Base-by-base conservation (phyloP, 306 rosid species). In the Myrica gale region DNA sequence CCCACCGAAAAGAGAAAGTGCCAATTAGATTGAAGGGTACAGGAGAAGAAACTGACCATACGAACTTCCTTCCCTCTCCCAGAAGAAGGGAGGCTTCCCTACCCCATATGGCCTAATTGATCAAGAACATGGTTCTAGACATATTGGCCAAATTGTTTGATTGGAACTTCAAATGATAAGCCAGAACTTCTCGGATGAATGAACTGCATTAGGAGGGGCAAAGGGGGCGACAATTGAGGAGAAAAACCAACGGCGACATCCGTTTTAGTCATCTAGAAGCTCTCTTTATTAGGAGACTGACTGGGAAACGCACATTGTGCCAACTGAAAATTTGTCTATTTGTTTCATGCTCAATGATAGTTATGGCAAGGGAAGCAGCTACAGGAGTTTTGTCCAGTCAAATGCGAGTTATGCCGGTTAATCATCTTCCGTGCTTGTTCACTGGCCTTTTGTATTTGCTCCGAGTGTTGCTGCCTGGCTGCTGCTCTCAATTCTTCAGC, bases 331-430 rank as follows among this genome's bases (percentile, higher is more conserved):
- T 56, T 9, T 53, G 43, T 4, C 41, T 20, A 46, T 51, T 65
- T 23, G 4, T 76, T 19, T 69, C 74, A 53, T 53, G 58, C 48
- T 55, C 71, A 73, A 68, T 57, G 68, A 71, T 82, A 80, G 57
- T 70, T 88, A 80, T 85, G 86, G 82, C 94, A 86, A 62, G 98
- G 97, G 82, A 96, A 89, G 83, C 97, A 96, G 41, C 99, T 97
- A 73, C 97, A 90, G 37, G 97, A 83, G 76, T n/a, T 86, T 68
- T 84, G 88, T 62, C 67, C 84, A 41, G 92, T 74, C 50, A 89
- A 83, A 66, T 80, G 86, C 0, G 89, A 69, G 77, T 72, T 79
- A 48, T 87, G 84, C 58, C 72, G 74, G 67, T 78, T 89, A 52
- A 82, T 72, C 76, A 81, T 86, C 85, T 92, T 90, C 56, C 80